A percentile compares a stretch with the other conserved stretches of the same genome.
These are phyloP conservation scores for Colletotrichum euphorbiae DNA, from an alignment of 2,329 filamentous ascomycete genomes.

Conservation along the genomic window DNA sequence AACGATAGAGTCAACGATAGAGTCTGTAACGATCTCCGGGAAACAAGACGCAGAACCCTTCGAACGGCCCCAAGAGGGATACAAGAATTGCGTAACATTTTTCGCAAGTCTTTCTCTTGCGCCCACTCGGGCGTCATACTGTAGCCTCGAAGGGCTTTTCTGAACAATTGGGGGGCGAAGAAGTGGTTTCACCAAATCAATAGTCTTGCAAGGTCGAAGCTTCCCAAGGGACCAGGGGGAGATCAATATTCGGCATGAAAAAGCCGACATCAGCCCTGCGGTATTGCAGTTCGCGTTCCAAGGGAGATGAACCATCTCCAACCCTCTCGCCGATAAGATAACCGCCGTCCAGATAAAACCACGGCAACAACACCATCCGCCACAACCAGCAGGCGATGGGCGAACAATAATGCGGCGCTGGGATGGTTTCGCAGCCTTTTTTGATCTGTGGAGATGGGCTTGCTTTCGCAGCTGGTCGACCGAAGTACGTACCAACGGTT, in stretches of 20 bases:
- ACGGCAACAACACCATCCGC: background rate
- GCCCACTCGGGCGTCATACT: background rate
- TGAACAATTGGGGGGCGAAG: background rate
- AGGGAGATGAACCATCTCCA: slow-evolving; percentile 10
- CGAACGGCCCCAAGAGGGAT: background rate
- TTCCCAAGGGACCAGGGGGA: slow-evolving; percentile 33
- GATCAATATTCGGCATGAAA: slow-evolving; percentile 4
- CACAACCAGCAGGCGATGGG: too few relatives aligned
- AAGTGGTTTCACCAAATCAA: slow-evolving; percentile 14
- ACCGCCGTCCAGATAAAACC: background rate
- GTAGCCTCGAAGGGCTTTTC: too few relatives aligned
- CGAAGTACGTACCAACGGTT: slow-evolving; percentile 1
- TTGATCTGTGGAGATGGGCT: slow-evolving; percentile 1
- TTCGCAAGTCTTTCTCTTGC: background rate
- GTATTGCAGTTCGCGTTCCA: slow-evolving; percentile 20
- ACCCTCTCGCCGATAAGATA: background rate
- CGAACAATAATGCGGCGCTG: background rate
- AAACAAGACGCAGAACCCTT: background rate
- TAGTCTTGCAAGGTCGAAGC: slow-evolving; percentile 20
- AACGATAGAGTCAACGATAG: slow-evolving; percentile 12
- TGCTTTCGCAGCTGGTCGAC: background rate
- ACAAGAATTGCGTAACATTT: slow-evolving; percentile 21
- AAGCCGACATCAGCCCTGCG: background rate
- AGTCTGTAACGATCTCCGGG: background rate
- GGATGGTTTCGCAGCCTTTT: background rate